phyloP scores from a whole-genome alignment of 805 yeast species.

The Saccharomycopsis selenospora region DNA sequence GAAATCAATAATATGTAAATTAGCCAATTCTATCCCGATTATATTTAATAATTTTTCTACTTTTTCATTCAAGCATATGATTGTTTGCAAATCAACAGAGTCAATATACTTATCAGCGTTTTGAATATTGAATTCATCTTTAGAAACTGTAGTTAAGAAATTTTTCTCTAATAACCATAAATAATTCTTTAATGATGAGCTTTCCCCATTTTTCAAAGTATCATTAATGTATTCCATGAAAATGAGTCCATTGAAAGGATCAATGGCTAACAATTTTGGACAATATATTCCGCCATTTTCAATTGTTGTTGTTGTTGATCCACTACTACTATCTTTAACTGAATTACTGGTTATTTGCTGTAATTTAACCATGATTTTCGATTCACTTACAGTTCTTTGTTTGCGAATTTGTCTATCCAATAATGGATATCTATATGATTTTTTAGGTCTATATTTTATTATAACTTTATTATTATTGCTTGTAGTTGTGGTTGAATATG shows the following conservation, averaged over 20 bases:
- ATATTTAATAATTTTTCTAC: conserved; percentile 39
- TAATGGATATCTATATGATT: conserved; percentile 81
- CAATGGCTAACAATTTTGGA: conserved; percentile 72
- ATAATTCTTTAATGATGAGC: conserved; percentile 59
- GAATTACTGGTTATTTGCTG: conserved; percentile 32
- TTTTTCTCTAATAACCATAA: conserved; percentile 53
- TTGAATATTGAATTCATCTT: conserved; percentile 14
- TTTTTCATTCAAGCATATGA: conserved; percentile 24
- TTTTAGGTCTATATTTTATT: conserved; percentile 80
- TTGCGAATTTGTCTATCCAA: conserved; percentile 73
- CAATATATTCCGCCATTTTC: conserved; percentile 44
- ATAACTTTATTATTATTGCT: conserved; percentile 39
- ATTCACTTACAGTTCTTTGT: conserved; percentile 78
- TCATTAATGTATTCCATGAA: conserved; percentile 84
- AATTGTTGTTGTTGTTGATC: neutral
- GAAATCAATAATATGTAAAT: conserved; percentile 66
- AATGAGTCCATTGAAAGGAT: conserved; percentile 67
- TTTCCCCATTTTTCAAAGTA: conserved; percentile 39
- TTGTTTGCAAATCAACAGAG: conserved; percentile 7
- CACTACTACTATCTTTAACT: neutral
- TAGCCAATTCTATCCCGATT: conserved; percentile 65
- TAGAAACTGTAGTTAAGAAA: conserved; percentile 24
- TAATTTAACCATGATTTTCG: conserved; percentile 60
- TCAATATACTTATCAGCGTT: conserved; percentile 19
- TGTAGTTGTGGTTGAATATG: conserved; percentile 50